Evolutionary conservation across 768 basidiomycete genomes (phyloP).

Genomic region (Arthromyces matolae): DNA sequence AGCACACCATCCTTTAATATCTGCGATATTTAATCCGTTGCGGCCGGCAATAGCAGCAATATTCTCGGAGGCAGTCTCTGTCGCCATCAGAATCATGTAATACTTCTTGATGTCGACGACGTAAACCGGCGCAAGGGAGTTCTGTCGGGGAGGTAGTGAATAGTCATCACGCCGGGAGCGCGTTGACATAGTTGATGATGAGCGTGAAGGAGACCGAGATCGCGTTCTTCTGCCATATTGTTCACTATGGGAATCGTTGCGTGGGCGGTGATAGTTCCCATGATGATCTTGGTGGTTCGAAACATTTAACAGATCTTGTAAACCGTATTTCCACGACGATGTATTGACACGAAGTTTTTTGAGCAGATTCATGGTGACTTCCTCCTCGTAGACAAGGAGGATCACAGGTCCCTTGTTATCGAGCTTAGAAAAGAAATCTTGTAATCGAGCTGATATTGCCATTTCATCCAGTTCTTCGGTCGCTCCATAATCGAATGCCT

Average conservation of each 20-base stretch:
- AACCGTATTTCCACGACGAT: constrained; percentile 37
- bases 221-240: constrained; percentile 8
- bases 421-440: constrained; percentile 20
- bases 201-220: constrained; percentile 22
- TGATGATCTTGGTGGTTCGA: constrained; percentile 4
- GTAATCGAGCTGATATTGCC: constrained; percentile 17
- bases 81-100: constrained; percentile 37
- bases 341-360: constrained; percentile 38
- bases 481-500: constrained; percentile 29
- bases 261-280: background rate
- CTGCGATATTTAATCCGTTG: constrained; percentile 27
- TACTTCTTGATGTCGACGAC: constrained; percentile 40
- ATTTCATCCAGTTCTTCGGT: constrained; percentile 17
- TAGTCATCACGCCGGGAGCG: background rate
- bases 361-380: constrained; percentile 36
- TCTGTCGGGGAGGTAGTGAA: background rate
- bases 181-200: too few species aligned
- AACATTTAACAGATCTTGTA: constrained; percentile 30
- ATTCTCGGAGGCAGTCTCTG: constrained; percentile 12
- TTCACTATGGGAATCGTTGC: background rate
- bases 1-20: constrained; percentile 39
- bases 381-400: constrained; percentile 44
- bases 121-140: constrained; percentile 28
- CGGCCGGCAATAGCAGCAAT: constrained; percentile 28
- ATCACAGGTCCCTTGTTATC: constrained; percentile 32